A percentile compares a stretch with the other conserved stretches of the same genome.
Conservation (phyloP, 2,329 filamentous ascomycete genomes). For the Esteya vermicola region DNA sequence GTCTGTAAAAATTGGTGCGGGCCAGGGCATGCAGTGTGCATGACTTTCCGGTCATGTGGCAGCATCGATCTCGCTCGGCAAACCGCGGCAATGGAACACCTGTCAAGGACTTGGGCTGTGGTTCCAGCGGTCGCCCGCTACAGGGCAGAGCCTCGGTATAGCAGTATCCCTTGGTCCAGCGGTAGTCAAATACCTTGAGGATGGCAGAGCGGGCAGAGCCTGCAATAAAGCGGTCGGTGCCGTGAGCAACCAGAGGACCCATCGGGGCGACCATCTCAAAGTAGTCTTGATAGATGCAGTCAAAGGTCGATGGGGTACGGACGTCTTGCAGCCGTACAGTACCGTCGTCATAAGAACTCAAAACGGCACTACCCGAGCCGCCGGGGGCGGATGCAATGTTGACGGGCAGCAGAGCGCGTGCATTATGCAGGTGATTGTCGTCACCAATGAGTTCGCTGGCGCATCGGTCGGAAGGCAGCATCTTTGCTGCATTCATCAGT, state of each 20-base stretch:
- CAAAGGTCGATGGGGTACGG: slow-evolving; percentile 29
- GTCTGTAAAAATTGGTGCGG: slow-evolving; percentile 27
- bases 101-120: slow-evolving; percentile 1
- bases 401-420: neutral
- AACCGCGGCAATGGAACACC: neutral
- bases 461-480: neutral
- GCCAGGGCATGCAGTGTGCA: slow-evolving; percentile 1
- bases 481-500: slow-evolving; percentile 1
- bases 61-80: neutral
- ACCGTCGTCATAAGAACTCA: slow-evolving; percentile 39
- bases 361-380: slow-evolving; percentile 17
- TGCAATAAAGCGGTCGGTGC: slow-evolving; percentile 33
- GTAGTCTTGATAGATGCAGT: slow-evolving; percentile 36
- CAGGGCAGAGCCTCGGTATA: slow-evolving; percentile 34
- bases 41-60: neutral
- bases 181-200: slow-evolving; percentile 39
- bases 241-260: slow-evolving; percentile 33
- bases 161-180: slow-evolving; percentile 30
- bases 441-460: neutral
- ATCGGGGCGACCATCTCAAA: slow-evolving; percentile 31
- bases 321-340: slow-evolving; percentile 32
- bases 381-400: neutral
- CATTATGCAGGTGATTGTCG: slow-evolving; percentile 1
- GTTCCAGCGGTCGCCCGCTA: slow-evolving; percentile 11
- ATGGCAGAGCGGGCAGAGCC: slow-evolving; percentile 28